These are phyloP conservation scores for Balamuthia mandrillaris DNA, from an alignment of 208 protist species.

Conservation along the genomic window DNA sequence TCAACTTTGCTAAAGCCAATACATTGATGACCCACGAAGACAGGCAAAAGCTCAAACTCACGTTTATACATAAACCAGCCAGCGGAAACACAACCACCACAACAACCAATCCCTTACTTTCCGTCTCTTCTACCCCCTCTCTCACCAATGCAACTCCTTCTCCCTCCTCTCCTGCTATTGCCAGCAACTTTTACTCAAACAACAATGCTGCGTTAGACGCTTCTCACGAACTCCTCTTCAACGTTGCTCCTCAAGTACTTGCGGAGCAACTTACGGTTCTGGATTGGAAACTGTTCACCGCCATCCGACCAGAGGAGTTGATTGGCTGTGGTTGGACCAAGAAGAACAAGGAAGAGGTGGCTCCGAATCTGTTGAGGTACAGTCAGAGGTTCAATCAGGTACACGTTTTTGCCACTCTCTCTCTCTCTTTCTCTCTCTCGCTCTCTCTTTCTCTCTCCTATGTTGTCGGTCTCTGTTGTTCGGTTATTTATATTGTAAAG, in stretches of 20 bases:
- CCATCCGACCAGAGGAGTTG: slow-evolving; percentile 18
- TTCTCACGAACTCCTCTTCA: too few species aligned
- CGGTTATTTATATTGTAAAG: background rate
- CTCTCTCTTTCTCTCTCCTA: too few species aligned
- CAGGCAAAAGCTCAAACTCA: slow-evolving; percentile 17
- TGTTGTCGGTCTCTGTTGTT: background rate
- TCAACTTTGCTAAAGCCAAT: slow-evolving; percentile 31
- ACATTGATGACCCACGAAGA: background rate
- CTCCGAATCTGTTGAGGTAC: background rate
- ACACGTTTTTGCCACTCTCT: background rate
- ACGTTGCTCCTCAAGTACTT: too few species aligned
- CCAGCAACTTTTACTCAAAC: too few species aligned
- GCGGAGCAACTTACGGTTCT: too few species aligned
- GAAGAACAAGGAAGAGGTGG: slow-evolving; percentile 6
- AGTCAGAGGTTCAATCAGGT: slow-evolving; percentile 27
- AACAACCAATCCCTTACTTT: background rate
- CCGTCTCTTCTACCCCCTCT: too few species aligned
- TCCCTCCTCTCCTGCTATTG: background rate
- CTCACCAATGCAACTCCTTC: too few species aligned
- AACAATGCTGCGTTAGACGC: too few species aligned
- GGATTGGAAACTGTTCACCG: slow-evolving; percentile 7
- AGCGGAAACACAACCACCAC: background rate
- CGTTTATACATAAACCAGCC: slow-evolving; percentile 11
- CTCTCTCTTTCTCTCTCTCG: background rate
- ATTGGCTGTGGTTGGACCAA: slow-evolving; percentile 14